Conservation (phyloP, 108 stramenopile species). For the Conticribra weissflogii region DNA sequence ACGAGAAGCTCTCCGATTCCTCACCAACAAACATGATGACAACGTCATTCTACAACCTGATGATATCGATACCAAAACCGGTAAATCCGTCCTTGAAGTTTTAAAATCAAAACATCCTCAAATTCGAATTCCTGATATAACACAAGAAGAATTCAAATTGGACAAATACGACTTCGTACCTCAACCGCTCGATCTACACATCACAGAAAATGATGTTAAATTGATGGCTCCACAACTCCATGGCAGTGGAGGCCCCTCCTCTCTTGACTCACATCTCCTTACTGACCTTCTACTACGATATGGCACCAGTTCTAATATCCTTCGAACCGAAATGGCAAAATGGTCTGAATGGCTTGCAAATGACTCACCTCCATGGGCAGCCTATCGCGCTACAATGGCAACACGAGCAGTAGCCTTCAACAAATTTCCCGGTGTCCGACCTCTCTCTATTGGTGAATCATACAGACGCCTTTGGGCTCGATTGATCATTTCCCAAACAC, state of each 20-base stretch:
- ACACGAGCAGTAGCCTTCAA: slow-evolving; percentile 42
- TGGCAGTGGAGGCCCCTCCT: neutral
- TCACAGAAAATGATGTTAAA: too few relatives aligned
- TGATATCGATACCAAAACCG: too few relatives aligned
- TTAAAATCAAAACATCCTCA: too few relatives aligned
- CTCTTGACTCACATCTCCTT: neutral
- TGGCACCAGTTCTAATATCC: neutral
- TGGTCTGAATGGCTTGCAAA: slow-evolving; percentile 16
- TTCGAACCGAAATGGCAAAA: slow-evolving; percentile 5
- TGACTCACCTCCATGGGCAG: slow-evolving; percentile 14
- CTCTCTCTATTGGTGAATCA: slow-evolving; percentile 36
- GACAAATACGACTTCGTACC: too few relatives aligned
- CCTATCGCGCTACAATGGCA: slow-evolving; percentile 21
- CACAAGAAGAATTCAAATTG: too few relatives aligned
- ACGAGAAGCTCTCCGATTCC: too few relatives aligned
- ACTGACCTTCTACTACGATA: neutral
- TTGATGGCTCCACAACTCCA: neutral
- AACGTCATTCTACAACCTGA: too few relatives aligned
- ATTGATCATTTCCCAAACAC: neutral
- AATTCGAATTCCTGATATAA: too few relatives aligned
- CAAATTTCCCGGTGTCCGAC: slow-evolving; percentile 49
- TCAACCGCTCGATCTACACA: too few relatives aligned
- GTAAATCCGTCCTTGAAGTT: too few relatives aligned
- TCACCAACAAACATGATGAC: too few relatives aligned
- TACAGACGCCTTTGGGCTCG: slow-evolving; percentile 31